A percentile compares a stretch with the other conserved stretches of the same genome.
phyloP scores from a whole-genome alignment of 2,329 filamentous ascomycete species.

The Botryotinia narcissicola region DNA sequence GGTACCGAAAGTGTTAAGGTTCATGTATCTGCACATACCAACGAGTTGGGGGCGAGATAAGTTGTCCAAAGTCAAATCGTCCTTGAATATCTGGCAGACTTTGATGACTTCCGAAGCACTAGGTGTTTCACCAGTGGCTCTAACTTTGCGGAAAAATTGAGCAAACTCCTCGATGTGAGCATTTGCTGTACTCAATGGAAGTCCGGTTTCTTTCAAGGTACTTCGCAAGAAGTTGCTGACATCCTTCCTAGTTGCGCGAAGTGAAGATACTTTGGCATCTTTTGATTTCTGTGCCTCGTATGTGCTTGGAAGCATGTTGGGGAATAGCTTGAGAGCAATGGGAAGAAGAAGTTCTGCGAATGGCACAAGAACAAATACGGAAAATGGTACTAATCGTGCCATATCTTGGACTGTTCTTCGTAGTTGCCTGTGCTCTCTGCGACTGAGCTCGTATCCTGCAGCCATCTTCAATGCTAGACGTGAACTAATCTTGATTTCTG shows the following conservation, averaged over 20 bases:
- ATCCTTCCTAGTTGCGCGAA: conserved; percentile 86
- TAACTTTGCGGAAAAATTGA: conserved; percentile 95
- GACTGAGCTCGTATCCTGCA: conserved; percentile 91
- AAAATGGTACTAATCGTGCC: conserved; percentile 89
- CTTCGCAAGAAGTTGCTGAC: conserved; percentile 86
- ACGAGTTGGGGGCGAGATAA: conserved; percentile 92
- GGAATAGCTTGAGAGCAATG: conserved; percentile 89
- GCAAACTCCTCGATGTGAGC: conserved; percentile 91
- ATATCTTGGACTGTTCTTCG: conserved; percentile 92
- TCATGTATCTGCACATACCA: conserved; percentile 98
- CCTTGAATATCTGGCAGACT: conserved; percentile 98
- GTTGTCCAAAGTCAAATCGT: conserved; percentile 96
- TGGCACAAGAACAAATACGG: conserved; percentile 93
- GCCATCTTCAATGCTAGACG: conserved; percentile 95
- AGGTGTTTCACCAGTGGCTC: conserved; percentile 85
- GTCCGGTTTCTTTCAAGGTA: conserved; percentile 88
- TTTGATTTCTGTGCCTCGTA: conserved; percentile 91
- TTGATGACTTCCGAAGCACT: conserved; percentile 92
- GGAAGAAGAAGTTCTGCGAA: conserved; percentile 93
- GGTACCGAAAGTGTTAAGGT: conserved; percentile 93
- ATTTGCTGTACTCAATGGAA: conserved; percentile 79
- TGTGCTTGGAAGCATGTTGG: conserved; percentile 94
- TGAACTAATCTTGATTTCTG: conserved; percentile 90
- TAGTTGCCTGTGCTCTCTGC: conserved; percentile 89
- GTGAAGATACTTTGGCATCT: conserved; percentile 78